phyloP scores from a whole-genome alignment of 75 land plant species.

The Selaginella tamariscina region DNA sequence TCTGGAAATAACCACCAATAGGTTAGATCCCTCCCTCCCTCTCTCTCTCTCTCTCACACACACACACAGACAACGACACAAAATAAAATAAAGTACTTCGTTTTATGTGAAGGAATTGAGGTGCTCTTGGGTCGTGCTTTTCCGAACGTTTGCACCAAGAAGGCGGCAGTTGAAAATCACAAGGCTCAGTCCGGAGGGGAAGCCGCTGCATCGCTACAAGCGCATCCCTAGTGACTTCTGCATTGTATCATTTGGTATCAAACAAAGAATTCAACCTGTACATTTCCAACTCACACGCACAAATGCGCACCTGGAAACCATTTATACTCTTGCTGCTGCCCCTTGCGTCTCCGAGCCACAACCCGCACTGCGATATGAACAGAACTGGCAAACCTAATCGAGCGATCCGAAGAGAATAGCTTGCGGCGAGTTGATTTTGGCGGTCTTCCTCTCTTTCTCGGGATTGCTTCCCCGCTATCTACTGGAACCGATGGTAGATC shows the following conservation, averaged over 20 bases:
- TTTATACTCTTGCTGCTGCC: not conserved
- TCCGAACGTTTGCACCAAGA: not conserved
- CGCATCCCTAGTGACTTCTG: not conserved
- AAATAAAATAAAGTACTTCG: not conserved
- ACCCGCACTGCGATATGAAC: not conserved
- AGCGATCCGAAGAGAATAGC: too few relatives aligned
- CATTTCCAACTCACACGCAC: not conserved
- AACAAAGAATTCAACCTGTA: not conserved
- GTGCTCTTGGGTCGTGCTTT: not conserved
- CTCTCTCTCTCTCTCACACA: too few relatives aligned
- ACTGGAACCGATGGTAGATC: too few relatives aligned
- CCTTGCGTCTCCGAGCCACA: not conserved
- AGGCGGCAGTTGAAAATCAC: not conserved
- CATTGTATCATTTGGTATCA: not conserved
- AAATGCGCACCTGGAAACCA: not conserved
- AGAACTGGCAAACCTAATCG: too few relatives aligned
- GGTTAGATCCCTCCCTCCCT: too few relatives aligned
- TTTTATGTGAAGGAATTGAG: not conserved
- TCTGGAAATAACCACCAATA: too few relatives aligned
- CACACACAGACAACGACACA: too few relatives aligned
- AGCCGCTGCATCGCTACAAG: not conserved
- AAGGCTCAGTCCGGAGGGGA: conserved; percentile 1
- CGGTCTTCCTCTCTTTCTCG: too few relatives aligned
- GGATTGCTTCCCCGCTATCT: too few relatives aligned
- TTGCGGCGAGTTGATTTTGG: too few relatives aligned